phyloP scores from a whole-genome alignment of 2,329 filamentous ascomycete genomes.

The Helotiales sp. region DNA sequence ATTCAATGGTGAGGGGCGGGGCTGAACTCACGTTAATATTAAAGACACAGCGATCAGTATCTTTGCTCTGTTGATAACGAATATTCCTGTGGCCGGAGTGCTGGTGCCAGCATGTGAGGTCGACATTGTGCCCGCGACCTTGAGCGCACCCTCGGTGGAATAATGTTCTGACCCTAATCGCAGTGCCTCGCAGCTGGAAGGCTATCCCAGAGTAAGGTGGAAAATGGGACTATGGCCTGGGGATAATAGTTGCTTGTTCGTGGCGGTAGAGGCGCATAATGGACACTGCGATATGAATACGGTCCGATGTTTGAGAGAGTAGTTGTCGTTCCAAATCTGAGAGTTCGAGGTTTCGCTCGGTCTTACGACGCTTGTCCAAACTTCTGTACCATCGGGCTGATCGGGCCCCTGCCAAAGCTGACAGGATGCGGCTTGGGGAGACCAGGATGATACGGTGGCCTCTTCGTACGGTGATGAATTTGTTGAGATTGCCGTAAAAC shows the following conservation, averaged over 20 bases:
- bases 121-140: conserved; percentile 16
- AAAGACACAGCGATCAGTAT: conserved; percentile 28
- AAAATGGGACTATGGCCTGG: background rate
- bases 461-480: background rate
- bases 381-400: background rate
- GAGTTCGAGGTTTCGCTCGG: background rate
- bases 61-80: conserved; percentile 28
- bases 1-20: background rate
- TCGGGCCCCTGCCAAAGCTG: background rate
- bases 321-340: background rate
- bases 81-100: conserved; percentile 21
- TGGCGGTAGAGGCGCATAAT: conserved; percentile 8
- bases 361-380: background rate
- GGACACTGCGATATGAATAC: background rate
- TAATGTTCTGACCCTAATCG: background rate
- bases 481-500: background rate
- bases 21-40: conserved; percentile 27
- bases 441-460: background rate
- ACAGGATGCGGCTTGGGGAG: background rate
- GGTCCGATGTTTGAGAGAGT: background rate
- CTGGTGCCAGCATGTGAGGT: conserved; percentile 14
- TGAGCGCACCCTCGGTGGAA: background rate
- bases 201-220: background rate
- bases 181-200: background rate
- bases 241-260: background rate